Evolutionary conservation across 2,329 filamentous ascomycete genomes (phyloP).

Genomic region (Trichoderma guizhouense): DNA sequence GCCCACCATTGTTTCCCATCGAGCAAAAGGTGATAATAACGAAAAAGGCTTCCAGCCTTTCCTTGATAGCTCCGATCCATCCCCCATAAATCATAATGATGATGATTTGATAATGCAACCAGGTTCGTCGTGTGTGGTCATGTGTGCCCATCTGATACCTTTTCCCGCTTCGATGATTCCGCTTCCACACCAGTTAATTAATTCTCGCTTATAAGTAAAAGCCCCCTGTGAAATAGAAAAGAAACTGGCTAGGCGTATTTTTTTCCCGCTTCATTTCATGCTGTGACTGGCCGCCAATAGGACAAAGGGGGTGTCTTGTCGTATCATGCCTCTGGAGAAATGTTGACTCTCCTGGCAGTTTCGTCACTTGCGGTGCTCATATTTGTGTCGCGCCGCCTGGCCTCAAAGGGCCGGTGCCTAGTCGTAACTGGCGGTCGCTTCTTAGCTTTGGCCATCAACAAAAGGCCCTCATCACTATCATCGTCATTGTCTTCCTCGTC

Average conservation of each 20-base stretch:
- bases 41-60: background rate
- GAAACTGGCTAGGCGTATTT: background rate
- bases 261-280: background rate
- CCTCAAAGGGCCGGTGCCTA: slow-evolving; percentile 32
- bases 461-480: slow-evolving; percentile 53
- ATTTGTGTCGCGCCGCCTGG: slow-evolving; percentile 56
- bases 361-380: slow-evolving; percentile 50
- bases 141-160: background rate
- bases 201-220: background rate
- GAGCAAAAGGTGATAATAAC: background rate
- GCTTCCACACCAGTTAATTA: background rate
- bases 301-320: background rate
- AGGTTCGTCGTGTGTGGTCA: background rate
- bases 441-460: slow-evolving; percentile 52
- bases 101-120: background rate
- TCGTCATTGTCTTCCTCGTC: slow-evolving; percentile 47
- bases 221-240: background rate
- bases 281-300: background rate
- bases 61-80: background rate
- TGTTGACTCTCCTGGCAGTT: slow-evolving; percentile 56
- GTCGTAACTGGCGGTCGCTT: slow-evolving; percentile 36
- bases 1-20: background rate
- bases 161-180: background rate
- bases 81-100: background rate
- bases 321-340: slow-evolving; percentile 20